Evolutionary conservation across 164 flowering plant genomes (phyloP), one percentile per base, ranked within the genome.

Genomic region (Akebia trifoliata): DNA sequence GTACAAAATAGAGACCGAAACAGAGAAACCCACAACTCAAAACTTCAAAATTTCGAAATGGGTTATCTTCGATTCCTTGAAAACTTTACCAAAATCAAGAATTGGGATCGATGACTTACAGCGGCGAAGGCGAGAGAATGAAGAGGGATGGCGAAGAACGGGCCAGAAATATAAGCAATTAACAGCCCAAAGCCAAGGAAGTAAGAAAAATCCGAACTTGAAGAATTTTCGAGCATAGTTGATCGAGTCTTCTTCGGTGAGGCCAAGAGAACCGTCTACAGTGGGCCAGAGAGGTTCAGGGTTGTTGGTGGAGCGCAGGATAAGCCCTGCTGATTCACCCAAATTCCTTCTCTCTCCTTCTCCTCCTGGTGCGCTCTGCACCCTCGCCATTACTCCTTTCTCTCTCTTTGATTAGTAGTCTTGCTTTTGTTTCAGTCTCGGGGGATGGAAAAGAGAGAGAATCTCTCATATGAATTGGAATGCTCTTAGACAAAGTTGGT

Each of bases 101-200:
- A 24, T 6, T 6, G 15, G 11, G 6, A 28, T 8, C 38, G 54
- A 35, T 42, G 31, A 44, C 79, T 62, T 78, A 92, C 98, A 92
- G 49, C 56, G 83, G 34, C 85, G 93, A 62, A 89, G 57, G 43
- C 57, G 74, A 61, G 93, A 86, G 67, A 81, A 89, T 35, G 89
- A 79, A 45, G 76, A 73, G 4, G 76, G 60, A 63, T 74, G 69
- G 29, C 77, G 81, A 57, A 92, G 87, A 63, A 85, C 95, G 11
- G 96, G 96, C 95, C 95, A 86, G 80, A 92, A 89, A 70, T 85
- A 92, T 85, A 79, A 92, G 78, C 93, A 92, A 68, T 86, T 92
- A 64, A 92, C 69, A 8, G 85, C 96, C 98, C 96, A 92, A 51
- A 92, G 87, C 71, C 74, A 78, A 0, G 98, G 98, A 30, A 89